Base-by-base conservation (phyloP, 2,329 filamentous ascomycete species). In the Aspergillus pseudoviridinutans region DNA sequence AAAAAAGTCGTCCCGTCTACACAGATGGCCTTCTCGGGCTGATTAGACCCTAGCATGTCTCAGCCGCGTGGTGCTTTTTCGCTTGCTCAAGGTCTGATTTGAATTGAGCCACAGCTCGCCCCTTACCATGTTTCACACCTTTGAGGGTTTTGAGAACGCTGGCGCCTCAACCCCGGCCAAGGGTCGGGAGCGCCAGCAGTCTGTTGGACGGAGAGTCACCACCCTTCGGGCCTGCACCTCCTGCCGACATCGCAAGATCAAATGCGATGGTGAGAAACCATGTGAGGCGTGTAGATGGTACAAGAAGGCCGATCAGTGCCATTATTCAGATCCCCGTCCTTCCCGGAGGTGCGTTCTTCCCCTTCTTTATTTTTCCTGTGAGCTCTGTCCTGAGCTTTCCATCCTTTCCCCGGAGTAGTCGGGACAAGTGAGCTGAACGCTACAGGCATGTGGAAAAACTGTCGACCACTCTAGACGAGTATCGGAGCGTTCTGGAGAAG, bases 271-370 rank as follows among this genome's bases (percentile, higher is more conserved):
- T 55, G 84, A 87, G 63, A 87, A 91, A 68, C 90, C 90, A 10
- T 94, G 90, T 69, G 88, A 89, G 41, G 90, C 92, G 70, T 94
- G 90, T 71, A 83, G 90, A 57, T 92, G 89, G 72, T 92, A 91
- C 70, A 86, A 90, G 56, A 89, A 90, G 61, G 87, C 89, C 3
- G 90, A 92, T 71, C 81, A 85, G 55, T 93, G 90, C 70, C 87
- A 87, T 66, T 93, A 93, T 72, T 88, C 91, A 64, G 91, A 92
- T 75, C 89, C 91, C 62, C 83, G 89, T 17, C 89, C 90, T 0
- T 92, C 90, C 8, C 84, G 88, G 73, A 92, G 90, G 88, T 89
- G 78, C 74, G 84, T 56, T 53, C 52, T 49, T 53, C 24, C 32
- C n/a, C 47, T 27, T 51, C 49, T 50, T 47, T 38, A 32, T 29